Evolutionary conservation across 78 protist species (phyloP).

Genomic region (slime mould (Dictyostelium discoideum)): DNA sequence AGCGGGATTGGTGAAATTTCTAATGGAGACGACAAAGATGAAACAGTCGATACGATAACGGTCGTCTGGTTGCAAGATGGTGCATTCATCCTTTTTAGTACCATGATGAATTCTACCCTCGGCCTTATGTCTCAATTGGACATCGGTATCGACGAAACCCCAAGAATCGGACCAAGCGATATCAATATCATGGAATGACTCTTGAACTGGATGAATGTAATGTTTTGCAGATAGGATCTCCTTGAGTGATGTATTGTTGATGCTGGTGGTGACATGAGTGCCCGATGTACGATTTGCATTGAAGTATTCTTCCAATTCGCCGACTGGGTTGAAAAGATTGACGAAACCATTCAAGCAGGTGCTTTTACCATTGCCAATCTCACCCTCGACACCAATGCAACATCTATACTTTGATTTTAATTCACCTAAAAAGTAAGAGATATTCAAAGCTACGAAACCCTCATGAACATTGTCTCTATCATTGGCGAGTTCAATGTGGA

Average conservation of each 20-base stretch:
- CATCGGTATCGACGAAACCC: neutral
- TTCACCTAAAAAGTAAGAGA: neutral
- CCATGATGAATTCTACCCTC: neutral
- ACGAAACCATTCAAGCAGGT: neutral
- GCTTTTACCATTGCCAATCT: neutral
- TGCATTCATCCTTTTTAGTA: neutral
- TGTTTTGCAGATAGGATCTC: neutral
- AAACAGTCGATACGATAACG: neutral
- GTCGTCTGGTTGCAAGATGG: neutral
- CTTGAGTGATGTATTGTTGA: neutral
- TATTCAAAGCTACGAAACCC: neutral
- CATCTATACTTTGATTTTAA: neutral
- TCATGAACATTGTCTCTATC: neutral
- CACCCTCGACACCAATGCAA: neutral
- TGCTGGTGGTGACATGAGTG: neutral
- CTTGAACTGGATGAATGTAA: neutral
- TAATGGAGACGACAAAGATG: neutral
- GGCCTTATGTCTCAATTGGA: neutral
- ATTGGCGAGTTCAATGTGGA: neutral
- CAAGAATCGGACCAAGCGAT: neutral
- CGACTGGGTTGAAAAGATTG: neutral
- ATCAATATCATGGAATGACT: neutral
- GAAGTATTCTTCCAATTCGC: neutral
- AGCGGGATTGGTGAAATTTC: neutral
- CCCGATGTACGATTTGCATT: neutral